A percentile compares a stretch with the other conserved stretches of the same genome.
These are phyloP conservation scores for Lanmaoa rubissima DNA, from an alignment of 768 basidiomycete species.

Conservation along the genomic window DNA sequence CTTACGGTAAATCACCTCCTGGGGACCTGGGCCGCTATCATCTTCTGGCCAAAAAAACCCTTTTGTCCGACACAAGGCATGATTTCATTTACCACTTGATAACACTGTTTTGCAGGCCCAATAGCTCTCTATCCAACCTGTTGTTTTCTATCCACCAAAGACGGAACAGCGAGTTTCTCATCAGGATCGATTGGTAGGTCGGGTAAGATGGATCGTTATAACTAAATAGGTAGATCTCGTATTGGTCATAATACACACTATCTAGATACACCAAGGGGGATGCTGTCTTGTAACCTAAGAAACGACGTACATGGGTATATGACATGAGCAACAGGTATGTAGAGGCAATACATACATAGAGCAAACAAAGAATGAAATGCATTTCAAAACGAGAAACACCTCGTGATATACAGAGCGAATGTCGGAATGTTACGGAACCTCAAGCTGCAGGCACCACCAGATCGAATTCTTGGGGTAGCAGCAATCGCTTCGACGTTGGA, in stretches of 20 bases:
- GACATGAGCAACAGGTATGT: not conserved
- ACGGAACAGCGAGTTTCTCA: not conserved
- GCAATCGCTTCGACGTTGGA: constrained; percentile 10
- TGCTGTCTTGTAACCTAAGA: not conserved
- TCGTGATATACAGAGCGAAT: not conserved
- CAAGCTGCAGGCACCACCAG: not conserved
- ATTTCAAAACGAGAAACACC: not conserved
- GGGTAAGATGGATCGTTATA: not conserved
- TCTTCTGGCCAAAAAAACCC: not conserved
- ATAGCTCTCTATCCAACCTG: not conserved
- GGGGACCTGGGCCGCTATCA: not conserved
- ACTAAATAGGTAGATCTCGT: not conserved
- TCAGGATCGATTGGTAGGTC: not conserved
- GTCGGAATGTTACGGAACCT: not conserved
- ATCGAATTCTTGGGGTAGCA: constrained; percentile 18
- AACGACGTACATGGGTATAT: not conserved
- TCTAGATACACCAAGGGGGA: not conserved
- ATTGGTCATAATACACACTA: not conserved
- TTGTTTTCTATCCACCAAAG: not conserved
- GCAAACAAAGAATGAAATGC: not conserved
- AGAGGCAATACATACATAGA: not conserved
- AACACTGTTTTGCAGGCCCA: not conserved
- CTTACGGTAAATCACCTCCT: not conserved
- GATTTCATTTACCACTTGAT: not conserved
- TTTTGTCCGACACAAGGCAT: not conserved